A percentile compares a stretch with the other conserved stretches of the same genome.
Conservation (phyloP, 2,329 filamentous ascomycete species). For the Ophiostoma pallidulum region DNA sequence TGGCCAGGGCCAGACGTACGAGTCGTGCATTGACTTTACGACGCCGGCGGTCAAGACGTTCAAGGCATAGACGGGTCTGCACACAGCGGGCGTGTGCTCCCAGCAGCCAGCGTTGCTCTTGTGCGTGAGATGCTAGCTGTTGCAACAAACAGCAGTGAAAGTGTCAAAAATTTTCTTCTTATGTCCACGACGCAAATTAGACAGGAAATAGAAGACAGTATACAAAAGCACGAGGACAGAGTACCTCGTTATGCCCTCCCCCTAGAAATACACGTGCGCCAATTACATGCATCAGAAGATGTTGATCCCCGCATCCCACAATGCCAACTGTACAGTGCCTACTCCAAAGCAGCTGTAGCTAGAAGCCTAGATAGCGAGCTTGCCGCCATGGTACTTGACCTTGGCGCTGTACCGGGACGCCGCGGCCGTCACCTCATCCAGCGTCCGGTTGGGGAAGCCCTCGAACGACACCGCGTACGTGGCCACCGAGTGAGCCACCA, state of each 20-base stretch:
- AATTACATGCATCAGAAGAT: too few relatives aligned
- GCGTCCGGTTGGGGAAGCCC: conserved; percentile 49
- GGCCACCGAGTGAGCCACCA: conserved; percentile 65
- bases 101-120: too few relatives aligned
- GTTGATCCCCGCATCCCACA: too few relatives aligned
- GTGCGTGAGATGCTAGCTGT: not conserved
- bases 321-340: too few relatives aligned
- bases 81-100: too few relatives aligned
- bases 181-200: too few relatives aligned
- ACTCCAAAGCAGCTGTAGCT: too few relatives aligned
- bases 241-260: too few relatives aligned
- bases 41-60: conserved; percentile 3
- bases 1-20: conserved; percentile 50
- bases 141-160: too few relatives aligned
- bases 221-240: too few relatives aligned
- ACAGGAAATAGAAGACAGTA: not conserved
- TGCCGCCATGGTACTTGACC: conserved; percentile 41
- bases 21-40: conserved; percentile 51
- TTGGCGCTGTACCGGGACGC: conserved; percentile 23
- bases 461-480: conserved; percentile 58
- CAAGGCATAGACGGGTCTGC: conserved; percentile 1
- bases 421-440: conserved; percentile 18
- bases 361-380: conserved; percentile 37
- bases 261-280: too few relatives aligned
- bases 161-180: too few relatives aligned